These are phyloP conservation scores for Phoma sp. DNA, from an alignment of 2,329 filamentous ascomycete genomes.

Conservation along the genomic window DNA sequence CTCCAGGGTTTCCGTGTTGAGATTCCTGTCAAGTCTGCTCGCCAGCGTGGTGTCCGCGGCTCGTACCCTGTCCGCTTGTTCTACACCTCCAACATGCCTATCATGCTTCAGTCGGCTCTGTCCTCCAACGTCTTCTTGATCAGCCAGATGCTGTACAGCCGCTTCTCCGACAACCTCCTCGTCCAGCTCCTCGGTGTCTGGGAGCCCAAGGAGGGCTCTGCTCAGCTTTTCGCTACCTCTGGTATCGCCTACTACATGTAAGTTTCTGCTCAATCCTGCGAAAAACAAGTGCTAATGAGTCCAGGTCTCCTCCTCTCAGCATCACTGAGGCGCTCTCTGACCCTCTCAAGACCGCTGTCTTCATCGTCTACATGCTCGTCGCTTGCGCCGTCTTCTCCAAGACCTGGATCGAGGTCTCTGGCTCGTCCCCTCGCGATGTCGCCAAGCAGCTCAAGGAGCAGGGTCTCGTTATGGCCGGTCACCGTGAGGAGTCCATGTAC, in stretches of 20 bases:
- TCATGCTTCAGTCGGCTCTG: constrained; percentile 98
- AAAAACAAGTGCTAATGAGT: constrained; percentile 21
- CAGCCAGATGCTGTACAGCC: constrained; percentile 98
- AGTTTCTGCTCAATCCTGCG: constrained; percentile 6
- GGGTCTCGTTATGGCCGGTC: constrained; percentile 98
- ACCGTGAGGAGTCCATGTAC: constrained; percentile 99
- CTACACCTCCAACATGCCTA: constrained; percentile 99
- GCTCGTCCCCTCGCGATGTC: constrained; percentile 95
- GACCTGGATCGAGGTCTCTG: constrained; percentile 99
- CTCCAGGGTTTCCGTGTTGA: constrained; percentile 99
- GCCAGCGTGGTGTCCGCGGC: constrained; percentile 97
- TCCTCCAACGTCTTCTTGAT: constrained; percentile 99
- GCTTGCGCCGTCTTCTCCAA: constrained; percentile 99
- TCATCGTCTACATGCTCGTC: constrained; percentile 96
- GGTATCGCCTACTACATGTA: constrained; percentile 98
- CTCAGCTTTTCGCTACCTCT: constrained; percentile 91
- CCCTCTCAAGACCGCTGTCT: constrained; percentile 94
- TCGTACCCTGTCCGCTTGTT: constrained; percentile 98
- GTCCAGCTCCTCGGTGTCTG: constrained; percentile 97
- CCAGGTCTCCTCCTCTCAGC: constrained; percentile 84
- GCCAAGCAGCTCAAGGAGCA: constrained; percentile 99
- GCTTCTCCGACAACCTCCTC: constrained; percentile 98
- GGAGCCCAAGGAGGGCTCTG: constrained; percentile 95
- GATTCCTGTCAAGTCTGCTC: constrained; percentile 99
- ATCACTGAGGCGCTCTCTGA: constrained; percentile 96